These are phyloP conservation scores for Rosa hybrid DNA, from an alignment of 331 rosid genomes.

Conservation along the genomic window DNA sequence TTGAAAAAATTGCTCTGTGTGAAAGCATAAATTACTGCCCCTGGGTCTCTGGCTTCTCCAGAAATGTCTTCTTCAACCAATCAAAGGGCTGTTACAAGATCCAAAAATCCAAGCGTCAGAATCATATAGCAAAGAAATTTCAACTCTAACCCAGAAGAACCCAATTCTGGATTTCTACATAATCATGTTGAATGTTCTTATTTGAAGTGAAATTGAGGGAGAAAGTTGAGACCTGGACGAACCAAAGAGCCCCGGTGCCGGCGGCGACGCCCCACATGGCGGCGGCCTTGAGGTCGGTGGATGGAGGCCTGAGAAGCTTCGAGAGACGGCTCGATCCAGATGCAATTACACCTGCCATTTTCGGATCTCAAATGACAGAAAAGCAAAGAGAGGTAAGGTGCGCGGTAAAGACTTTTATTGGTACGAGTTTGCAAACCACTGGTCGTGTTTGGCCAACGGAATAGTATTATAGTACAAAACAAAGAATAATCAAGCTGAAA, in stretches of 20 bases:
- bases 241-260: slow-evolving; percentile 60
- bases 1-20: neutral
- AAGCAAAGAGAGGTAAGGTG: neutral
- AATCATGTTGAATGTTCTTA: neutral
- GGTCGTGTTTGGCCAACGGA: neutral
- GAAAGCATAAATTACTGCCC: slow-evolving; percentile 15
- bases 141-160: neutral
- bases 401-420: slow-evolving; percentile 2
- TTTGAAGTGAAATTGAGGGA: neutral
- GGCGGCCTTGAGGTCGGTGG: slow-evolving; percentile 62
- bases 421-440: neutral
- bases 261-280: slow-evolving; percentile 87
- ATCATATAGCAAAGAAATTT: neutral
- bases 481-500: too few relatives aligned
- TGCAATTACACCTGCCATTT: slow-evolving; percentile 32
- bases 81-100: slow-evolving; percentile 34
- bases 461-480: too few relatives aligned
- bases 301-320: slow-evolving; percentile 44
- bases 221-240: slow-evolving; percentile 50
- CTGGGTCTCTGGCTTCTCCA: slow-evolving; percentile 30
- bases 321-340: slow-evolving; percentile 14
- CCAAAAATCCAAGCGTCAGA: neutral
- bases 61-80: slow-evolving; percentile 42
- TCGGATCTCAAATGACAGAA: slow-evolving; percentile 3
- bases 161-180: neutral